Base-by-base conservation (phyloP, 352 stramenopile species). In the Thalassiosira mediterranea region DNA sequence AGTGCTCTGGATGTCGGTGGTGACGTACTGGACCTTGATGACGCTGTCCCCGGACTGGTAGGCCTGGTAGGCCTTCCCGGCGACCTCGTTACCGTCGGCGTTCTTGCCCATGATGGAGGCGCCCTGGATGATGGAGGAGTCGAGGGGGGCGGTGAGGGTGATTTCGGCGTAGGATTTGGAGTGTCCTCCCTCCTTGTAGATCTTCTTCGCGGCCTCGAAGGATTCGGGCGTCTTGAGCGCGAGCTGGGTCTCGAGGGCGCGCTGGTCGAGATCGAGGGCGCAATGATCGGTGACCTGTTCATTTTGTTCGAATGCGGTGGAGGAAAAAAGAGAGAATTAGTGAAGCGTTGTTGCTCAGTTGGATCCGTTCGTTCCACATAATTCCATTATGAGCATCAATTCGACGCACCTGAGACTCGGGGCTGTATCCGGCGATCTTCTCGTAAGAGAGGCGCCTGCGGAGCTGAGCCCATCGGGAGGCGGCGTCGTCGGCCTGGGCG, bases 261-360 rank as follows among this genome's bases (percentile, higher is more conserved):
- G 10, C 79, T 89, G 80, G 78, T 91, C 86, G 0, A 85, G 58
- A 69, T 90, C 86, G 40, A 91, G 80, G 23, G 83, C 76, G n/a
- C 31, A 56, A 47, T 81, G 72, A 42, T 81, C 72, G 8, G 66
- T 73, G 10, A 81, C 72, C 54, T 80, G 40, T 37, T n/a, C n/a
- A n/a, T n/a, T n/a, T n/a, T n/a, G n/a, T n/a, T n/a, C n/a, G n/a
- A 19, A 71, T 38, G 10, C 10, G 17, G 28, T 21, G 10, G 31
- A 47, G 23, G n/a, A 15, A 52, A 53, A 19, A 42, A 28, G 26
- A 31, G 37, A 23, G n/a, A 54, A 58, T 25, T 31, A 37, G 13
- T 21, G 2, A 38, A 29, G n/a, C n/a, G 4, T 15, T 8, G 3
- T n/a, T 38, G 17, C 11, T 5, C 7, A 58, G n/a, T 61, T 26